phyloP scores from a whole-genome alignment of 2,329 filamentous ascomycete species.

The Arthrobotrys conoides region DNA sequence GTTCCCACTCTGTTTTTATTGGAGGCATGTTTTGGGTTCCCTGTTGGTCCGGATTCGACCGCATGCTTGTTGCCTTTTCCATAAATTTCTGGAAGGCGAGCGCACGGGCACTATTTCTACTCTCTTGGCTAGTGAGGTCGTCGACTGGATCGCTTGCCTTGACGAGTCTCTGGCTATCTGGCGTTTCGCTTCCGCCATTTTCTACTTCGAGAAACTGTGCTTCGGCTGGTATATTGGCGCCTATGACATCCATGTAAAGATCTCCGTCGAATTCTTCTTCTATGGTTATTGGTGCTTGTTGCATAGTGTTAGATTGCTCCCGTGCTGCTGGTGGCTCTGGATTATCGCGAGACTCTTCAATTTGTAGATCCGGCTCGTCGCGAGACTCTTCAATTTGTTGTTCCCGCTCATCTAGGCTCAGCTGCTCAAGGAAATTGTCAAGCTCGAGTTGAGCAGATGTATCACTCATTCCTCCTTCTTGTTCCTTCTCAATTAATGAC shows the following conservation, averaged over 20 bases:
- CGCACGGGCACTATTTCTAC: not conserved
- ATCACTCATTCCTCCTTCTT: not conserved
- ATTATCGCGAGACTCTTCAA: not conserved
- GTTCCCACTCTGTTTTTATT: not conserved
- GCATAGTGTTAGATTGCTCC: not conserved
- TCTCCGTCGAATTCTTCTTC: not conserved
- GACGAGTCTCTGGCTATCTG: conserved; percentile 32
- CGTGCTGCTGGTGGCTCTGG: not conserved
- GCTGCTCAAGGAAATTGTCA: not conserved
- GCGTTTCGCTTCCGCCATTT: conserved; percentile 8
- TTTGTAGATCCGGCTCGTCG: no score
- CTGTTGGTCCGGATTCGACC: not conserved
- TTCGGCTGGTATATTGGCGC: not conserved
- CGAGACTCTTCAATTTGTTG: no score
- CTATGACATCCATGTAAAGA: not conserved
- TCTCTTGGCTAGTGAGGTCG: not conserved
- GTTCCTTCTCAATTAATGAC: conserved; percentile 3
- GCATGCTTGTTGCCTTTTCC: not conserved
- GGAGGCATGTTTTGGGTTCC: not conserved
- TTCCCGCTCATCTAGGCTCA: not conserved
- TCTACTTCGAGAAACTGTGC: not conserved
- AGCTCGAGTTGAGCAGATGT: not conserved
- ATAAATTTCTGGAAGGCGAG: conserved; percentile 12
- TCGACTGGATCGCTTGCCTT: not conserved
- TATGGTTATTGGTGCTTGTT: no score